A percentile compares a stretch with the other conserved stretches of the same genome.
Conservation (phyloP, 2,329 filamentous ascomycete species). For the Spiromastix sp. region DNA sequence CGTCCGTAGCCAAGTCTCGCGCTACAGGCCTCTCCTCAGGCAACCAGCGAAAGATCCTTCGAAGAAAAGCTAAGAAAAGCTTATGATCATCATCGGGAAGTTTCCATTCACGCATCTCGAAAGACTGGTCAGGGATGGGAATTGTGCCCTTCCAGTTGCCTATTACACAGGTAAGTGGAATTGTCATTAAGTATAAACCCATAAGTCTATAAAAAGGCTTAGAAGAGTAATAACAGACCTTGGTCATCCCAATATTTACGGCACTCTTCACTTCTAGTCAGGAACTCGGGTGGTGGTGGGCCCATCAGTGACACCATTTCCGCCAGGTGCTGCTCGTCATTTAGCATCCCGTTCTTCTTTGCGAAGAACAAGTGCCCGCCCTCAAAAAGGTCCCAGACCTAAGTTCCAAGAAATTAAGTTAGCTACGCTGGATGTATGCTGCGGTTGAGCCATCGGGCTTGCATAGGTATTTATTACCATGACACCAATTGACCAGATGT, state of each 20-base stretch:
- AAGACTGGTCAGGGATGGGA: conserved; percentile 1
- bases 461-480: no score
- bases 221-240: conserved; percentile 1
- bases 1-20: conserved; percentile 1
- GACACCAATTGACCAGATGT: conserved; percentile 39
- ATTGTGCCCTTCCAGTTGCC: conserved; percentile 2
- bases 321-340: conserved; percentile 9
- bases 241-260: conserved; percentile 3
- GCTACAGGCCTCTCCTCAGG: conserved; percentile 3
- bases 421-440: no score
- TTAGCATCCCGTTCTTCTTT: neutral
- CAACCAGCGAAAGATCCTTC: conserved; percentile 3
- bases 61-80: conserved; percentile 2
- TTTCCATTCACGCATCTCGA: conserved; percentile 1
- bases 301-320: conserved; percentile 11
- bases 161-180: neutral
- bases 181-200: neutral
- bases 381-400: conserved; percentile 14
- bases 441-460: no score
- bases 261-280: conserved; percentile 2
- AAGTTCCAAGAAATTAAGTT: no score
- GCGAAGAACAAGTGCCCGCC: conserved; percentile 11
- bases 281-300: conserved; percentile 6
- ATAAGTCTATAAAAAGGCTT: neutral
- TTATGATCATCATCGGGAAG: neutral